Evolutionary conservation across 805 yeast genomes (phyloP).

Genomic region (Suhomyces prunicola): DNA sequence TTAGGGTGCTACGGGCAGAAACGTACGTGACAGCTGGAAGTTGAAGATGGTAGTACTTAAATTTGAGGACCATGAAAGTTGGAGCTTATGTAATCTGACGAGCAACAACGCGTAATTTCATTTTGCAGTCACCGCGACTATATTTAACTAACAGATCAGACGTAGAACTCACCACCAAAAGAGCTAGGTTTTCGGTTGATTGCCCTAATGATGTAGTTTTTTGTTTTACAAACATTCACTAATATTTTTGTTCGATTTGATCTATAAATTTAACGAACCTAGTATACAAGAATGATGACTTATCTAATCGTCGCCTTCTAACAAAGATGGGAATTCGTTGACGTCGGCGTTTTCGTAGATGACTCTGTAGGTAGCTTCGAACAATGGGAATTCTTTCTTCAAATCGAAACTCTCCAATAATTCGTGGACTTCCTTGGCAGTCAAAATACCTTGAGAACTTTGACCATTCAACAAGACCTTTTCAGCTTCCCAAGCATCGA

Average conservation of each 20-base stretch:
- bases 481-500: slow-evolving; percentile 78
- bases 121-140: too few relatives aligned
- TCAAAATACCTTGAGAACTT: slow-evolving; percentile 92
- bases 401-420: slow-evolving; percentile 55
- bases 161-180: too few relatives aligned
- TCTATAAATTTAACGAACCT: neutral
- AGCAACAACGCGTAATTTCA: too few relatives aligned
- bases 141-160: too few relatives aligned
- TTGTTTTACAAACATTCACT: too few relatives aligned
- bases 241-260: neutral
- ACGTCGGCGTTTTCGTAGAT: slow-evolving; percentile 73
- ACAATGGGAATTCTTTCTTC: slow-evolving; percentile 74
- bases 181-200: neutral
- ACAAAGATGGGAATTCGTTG: slow-evolving; percentile 68
- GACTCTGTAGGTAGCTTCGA: slow-evolving; percentile 77
- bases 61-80: neutral
- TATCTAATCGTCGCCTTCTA: slow-evolving; percentile 36
- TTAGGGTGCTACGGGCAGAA: neutral
- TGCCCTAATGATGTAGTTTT: neutral
- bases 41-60: too few relatives aligned
- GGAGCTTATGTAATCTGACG: neutral
- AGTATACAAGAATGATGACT: slow-evolving; percentile 3
- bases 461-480: slow-evolving; percentile 87
- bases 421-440: slow-evolving; percentile 88
- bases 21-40: neutral